Evolutionary conservation across 371 early-diverging fungal species (phyloP).

Genomic region (Mortierella sp.): DNA sequence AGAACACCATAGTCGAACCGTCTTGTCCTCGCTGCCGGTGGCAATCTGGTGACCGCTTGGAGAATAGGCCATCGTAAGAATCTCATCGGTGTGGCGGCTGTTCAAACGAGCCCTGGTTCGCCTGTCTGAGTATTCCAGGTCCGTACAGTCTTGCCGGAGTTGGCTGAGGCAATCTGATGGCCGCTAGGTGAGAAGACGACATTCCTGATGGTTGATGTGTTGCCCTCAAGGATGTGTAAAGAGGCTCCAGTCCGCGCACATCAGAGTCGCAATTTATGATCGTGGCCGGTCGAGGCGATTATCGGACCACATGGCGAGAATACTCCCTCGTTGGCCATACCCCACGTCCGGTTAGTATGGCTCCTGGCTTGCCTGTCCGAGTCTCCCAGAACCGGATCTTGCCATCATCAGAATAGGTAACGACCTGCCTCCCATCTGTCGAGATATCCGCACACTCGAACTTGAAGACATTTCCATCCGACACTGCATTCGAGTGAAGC

Average conservation of each 20-base stretch:
- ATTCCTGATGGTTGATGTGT: not conserved
- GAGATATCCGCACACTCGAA: no score
- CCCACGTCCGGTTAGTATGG: no score
- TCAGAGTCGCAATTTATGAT: not conserved
- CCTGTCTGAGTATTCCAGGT: not conserved
- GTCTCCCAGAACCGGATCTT: no score
- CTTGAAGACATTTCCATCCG: no score
- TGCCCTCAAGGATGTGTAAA: not conserved
- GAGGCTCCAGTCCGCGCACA: not conserved
- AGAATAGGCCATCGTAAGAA: not conserved
- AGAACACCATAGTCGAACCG: not conserved
- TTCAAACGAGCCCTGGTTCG: not conserved
- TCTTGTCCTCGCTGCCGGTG: not conserved
- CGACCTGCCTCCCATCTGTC: no score
- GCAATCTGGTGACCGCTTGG: not conserved
- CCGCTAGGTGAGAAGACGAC: slow-evolving; percentile 13
- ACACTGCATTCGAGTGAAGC: no score
- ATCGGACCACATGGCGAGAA: not conserved
- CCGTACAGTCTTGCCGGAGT: slow-evolving; percentile 12
- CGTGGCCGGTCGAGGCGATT: not conserved
- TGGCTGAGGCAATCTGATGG: slow-evolving; percentile 5
- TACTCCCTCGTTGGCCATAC: not conserved
- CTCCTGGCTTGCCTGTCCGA: no score
- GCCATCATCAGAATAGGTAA: no score
- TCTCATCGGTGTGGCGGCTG: not conserved